Evolutionary conservation across 2,329 filamentous ascomycete genomes (phyloP).

Genomic region (Pseudofabraea citricarpa): DNA sequence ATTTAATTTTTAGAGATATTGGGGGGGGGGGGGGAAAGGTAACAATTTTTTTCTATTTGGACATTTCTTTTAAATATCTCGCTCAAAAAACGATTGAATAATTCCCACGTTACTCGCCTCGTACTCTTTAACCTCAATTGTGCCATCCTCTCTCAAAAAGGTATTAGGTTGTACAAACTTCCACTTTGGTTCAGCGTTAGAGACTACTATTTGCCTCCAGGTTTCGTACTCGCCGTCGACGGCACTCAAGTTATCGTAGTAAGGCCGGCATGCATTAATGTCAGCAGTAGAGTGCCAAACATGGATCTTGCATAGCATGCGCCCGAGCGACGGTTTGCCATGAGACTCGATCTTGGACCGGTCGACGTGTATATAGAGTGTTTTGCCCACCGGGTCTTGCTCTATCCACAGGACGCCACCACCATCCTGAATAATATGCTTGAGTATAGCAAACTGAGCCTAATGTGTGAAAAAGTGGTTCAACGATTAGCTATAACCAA

Average conservation of each 20-base stretch:
- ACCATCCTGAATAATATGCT: conserved; percentile 49
- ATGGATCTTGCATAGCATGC: conserved; percentile 54
- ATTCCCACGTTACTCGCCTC: conserved; percentile 48
- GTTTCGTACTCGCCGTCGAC: conserved; percentile 48
- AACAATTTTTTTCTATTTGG: too few species aligned
- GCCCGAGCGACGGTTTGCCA: conserved; percentile 52
- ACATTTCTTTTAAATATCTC: conserved; percentile 14
- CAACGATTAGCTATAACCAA: too few species aligned
- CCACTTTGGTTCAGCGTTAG: conserved; percentile 50
- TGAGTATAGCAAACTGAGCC: conserved; percentile 59
- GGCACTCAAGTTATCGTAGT: conserved; percentile 53
- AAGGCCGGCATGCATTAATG: conserved; percentile 41
- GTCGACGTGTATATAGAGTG: conserved; percentile 44
- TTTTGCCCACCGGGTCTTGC: conserved; percentile 42
- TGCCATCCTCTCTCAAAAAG: conserved; percentile 27
- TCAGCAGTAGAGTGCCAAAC: conserved; percentile 61
- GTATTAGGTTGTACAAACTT: conserved; percentile 65
- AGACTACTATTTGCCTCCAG: conserved; percentile 51
- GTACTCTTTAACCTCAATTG: conserved; percentile 51
- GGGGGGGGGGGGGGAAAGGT: too few species aligned
- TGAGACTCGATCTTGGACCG: conserved; percentile 49
- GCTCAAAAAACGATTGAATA: conserved; percentile 43
- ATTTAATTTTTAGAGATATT: too few species aligned
- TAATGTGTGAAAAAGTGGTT: too few species aligned
- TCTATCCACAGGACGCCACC: conserved; percentile 46